These are phyloP conservation scores for Syzygium malaccense DNA, from an alignment of 441 rosid species.

Conservation along the genomic window DNA sequence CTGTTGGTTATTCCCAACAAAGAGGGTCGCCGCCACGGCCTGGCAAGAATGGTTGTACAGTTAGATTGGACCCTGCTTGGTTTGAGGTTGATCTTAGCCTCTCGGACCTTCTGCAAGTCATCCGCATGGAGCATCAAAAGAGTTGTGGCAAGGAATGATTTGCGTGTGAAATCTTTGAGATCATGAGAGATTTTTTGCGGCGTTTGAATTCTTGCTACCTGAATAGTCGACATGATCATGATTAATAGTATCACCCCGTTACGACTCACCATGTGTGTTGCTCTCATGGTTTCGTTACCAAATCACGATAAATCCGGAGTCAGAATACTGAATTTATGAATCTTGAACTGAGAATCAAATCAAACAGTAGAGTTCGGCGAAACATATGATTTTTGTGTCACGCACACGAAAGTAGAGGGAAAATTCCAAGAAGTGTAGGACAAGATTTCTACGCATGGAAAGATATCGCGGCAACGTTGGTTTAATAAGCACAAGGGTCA, in stretches of 20 bases:
- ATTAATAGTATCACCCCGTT: neutral
- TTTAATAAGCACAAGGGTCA: neutral
- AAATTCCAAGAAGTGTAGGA: neutral
- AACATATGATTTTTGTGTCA: neutral
- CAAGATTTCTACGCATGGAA: neutral
- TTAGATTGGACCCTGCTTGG: neutral
- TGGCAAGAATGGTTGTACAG: neutral
- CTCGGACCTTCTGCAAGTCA: neutral
- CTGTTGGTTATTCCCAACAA: neutral
- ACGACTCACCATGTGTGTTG: neutral
- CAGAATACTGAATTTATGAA: neutral
- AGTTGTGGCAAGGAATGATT: neutral
- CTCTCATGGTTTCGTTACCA: neutral
- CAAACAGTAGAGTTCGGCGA: neutral
- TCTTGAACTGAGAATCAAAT: neutral
- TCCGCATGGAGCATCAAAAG: neutral
- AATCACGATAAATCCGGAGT: rapidly evolving
- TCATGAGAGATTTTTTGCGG: neutral
- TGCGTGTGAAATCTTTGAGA: neutral
- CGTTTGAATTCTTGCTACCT: neutral
- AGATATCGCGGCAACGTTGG: neutral
- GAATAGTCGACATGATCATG: neutral
- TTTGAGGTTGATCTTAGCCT: neutral
- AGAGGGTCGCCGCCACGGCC: neutral
- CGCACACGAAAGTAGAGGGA: neutral